phyloP scores from a whole-genome alignment of 768 basidiomycete genomes.

The Termitomyces heimii region DNA sequence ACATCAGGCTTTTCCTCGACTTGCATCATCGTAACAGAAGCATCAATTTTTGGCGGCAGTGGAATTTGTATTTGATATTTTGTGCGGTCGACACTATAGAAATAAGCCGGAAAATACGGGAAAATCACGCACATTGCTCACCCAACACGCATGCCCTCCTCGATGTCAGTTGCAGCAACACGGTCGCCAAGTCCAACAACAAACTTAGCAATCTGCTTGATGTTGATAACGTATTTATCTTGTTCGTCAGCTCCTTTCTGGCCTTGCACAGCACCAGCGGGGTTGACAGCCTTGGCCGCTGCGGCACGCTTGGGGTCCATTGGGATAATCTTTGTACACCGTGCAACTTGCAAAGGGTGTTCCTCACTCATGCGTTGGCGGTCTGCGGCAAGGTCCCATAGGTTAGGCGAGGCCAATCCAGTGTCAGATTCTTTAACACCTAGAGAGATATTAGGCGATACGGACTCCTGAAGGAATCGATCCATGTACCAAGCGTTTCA shows the following conservation, averaged over 20 bases:
- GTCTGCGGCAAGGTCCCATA: constrained; percentile 97
- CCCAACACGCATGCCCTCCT: constrained; percentile 99
- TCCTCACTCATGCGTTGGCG: constrained; percentile 86
- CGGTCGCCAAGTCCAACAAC: constrained; percentile 96
- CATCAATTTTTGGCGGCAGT: constrained; percentile 96
- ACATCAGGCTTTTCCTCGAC: constrained; percentile 98
- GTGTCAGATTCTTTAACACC: constrained; percentile 99
- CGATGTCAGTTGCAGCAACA: constrained; percentile 96
- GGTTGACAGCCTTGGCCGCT: constrained; percentile 73
- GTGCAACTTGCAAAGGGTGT: constrained; percentile 92
- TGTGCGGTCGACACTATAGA: constrained; percentile 79
- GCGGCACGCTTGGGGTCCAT: constrained; percentile 72
- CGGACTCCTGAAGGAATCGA: neutral
- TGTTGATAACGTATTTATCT: constrained; percentile 99
- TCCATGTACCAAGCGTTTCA: constrained; percentile 81
- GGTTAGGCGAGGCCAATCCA: constrained; percentile 91
- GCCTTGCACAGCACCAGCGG: constrained; percentile 70
- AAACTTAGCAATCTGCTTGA: constrained; percentile 99
- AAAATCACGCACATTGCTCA: constrained; percentile 32
- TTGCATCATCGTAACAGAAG: constrained; percentile 99
- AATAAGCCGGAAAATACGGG: constrained; percentile 3
- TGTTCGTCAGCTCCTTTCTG: constrained; percentile 98
- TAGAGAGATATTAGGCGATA: constrained; percentile 19
- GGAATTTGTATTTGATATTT: constrained; percentile 99
- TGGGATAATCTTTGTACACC: constrained; percentile 97